A percentile compares a stretch with the other conserved stretches of the same genome.
phyloP scores from a whole-genome alignment of 257 asterid genomes.

The Rehmannia glutinosa region DNA sequence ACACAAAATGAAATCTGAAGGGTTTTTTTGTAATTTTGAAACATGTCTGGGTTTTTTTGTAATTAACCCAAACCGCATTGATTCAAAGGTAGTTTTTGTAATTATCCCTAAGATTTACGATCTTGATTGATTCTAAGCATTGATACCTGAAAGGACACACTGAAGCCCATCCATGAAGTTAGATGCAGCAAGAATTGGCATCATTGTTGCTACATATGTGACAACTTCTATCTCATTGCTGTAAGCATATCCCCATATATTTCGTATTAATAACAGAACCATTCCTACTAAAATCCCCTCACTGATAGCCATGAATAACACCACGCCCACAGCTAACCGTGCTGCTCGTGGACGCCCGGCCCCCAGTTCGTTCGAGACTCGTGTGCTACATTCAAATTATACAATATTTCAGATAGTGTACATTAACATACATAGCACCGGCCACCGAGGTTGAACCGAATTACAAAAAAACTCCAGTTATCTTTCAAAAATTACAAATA shows the following conservation, averaged over 20 bases:
- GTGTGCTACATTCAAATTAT: slow-evolving; percentile 42
- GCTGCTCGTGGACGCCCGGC: slow-evolving; percentile 67
- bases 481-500: too few species aligned
- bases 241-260: slow-evolving; percentile 70
- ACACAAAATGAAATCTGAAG: too few species aligned
- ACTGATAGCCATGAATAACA: slow-evolving; percentile 36
- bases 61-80: too few species aligned
- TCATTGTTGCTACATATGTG: slow-evolving; percentile 54
- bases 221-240: slow-evolving; percentile 63
- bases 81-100: too few species aligned
- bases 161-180: slow-evolving; percentile 75
- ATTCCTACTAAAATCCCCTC: slow-evolving; percentile 51
- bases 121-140: background rate
- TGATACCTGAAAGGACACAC: slow-evolving; percentile 74
- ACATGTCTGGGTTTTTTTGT: too few species aligned
- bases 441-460: too few species aligned
- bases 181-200: slow-evolving; percentile 77
- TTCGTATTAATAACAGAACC: slow-evolving; percentile 42
- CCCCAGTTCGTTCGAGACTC: slow-evolving; percentile 83
- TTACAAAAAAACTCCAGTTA: too few species aligned
- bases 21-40: too few species aligned
- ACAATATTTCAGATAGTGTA: background rate
- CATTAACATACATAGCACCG: too few species aligned
- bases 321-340: slow-evolving; percentile 53
- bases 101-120: background rate